These are phyloP conservation scores for Gracilaria caudata DNA, from an alignment of 23 red algal genomes.

Conservation along the genomic window DNA sequence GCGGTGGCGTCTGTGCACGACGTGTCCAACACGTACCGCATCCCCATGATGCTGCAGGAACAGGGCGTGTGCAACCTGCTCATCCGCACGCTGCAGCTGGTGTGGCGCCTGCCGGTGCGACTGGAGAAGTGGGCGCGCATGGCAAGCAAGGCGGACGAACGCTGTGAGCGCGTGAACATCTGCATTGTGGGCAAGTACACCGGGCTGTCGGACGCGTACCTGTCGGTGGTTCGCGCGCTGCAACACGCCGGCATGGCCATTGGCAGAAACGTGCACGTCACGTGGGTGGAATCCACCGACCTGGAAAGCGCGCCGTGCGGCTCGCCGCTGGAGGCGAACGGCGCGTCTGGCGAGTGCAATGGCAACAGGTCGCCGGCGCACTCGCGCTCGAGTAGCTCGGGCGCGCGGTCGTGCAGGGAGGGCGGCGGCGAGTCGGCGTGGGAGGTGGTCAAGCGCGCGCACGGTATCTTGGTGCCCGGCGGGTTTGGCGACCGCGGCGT, in stretches of 20 bases:
- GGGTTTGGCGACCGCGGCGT: constrained; percentile 95
- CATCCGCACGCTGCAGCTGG: constrained; percentile 84
- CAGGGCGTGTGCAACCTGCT: constrained; percentile 97
- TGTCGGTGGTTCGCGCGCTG: constrained; percentile 87
- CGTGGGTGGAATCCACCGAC: constrained; percentile 83
- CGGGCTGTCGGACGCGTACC: constrained; percentile 84
- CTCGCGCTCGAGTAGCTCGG: constrained; percentile 2
- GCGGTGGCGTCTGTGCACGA: constrained; percentile 98
- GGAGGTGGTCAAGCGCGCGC: constrained; percentile 54
- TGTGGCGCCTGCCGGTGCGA: constrained; percentile 90
- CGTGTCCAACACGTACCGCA: constrained; percentile 97
- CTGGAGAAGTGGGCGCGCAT: constrained; percentile 91
- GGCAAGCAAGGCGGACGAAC: constrained; percentile 57
- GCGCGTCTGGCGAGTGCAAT: not conserved
- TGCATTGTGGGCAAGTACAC: constrained; percentile 98
- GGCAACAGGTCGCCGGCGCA: not conserved
- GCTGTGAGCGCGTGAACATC: constrained; percentile 57
- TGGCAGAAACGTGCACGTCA: constrained; percentile 68
- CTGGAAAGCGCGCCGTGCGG: constrained; percentile 53
- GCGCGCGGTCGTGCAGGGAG: not conserved
- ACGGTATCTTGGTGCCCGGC: constrained; percentile 96
- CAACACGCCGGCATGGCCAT: constrained; percentile 95
- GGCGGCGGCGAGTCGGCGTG: constrained; percentile 63
- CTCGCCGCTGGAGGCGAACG: not conserved
- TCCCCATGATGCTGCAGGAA: constrained; percentile 96